Percentiles rank a stretch among this genome's conserved stretches.
These are phyloP conservation scores for Diaporthe ampelina DNA, from an alignment of 2,329 filamentous ascomycete genomes.

Conservation along the genomic window DNA sequence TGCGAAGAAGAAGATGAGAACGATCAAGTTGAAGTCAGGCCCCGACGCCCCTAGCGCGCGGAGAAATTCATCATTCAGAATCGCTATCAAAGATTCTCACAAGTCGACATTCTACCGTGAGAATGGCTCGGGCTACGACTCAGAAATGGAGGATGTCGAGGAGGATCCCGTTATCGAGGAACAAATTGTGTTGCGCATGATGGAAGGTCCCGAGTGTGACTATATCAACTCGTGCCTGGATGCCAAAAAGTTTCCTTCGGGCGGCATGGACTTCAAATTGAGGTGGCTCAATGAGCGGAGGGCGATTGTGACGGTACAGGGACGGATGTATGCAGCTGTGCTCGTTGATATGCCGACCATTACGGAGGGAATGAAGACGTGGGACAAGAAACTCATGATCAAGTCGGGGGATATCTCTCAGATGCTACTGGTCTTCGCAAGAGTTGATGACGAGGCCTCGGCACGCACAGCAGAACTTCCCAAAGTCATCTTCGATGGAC, in stretches of 20 bases:
- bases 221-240: constrained; percentile 67
- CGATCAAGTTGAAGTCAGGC: constrained; percentile 50
- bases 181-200: constrained; percentile 90
- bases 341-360: constrained; percentile 90
- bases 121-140: constrained; percentile 93
- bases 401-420: constrained; percentile 91
- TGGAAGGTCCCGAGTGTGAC: constrained; percentile 87
- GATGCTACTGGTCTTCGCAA: constrained; percentile 85
- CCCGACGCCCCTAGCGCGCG: constrained; percentile 53
- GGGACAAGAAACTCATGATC: constrained; percentile 89
- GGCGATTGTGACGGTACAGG: constrained; percentile 79
- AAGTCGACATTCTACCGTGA: constrained; percentile 68
- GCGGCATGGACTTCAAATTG: constrained; percentile 82
- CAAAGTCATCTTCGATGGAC: constrained; percentile 75
- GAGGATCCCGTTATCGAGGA: constrained; percentile 89
- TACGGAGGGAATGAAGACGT: constrained; percentile 92
- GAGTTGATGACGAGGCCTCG: constrained; percentile 75
- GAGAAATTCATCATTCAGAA: constrained; percentile 29
- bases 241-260: constrained; percentile 52
- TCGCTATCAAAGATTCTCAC: constrained; percentile 54
- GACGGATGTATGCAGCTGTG: constrained; percentile 80
- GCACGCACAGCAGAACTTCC: constrained; percentile 78
- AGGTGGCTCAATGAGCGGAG: constrained; percentile 85
- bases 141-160: constrained; percentile 92
- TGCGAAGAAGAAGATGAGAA: constrained; percentile 48